Percentiles rank a stretch among this genome's conserved stretches.
phyloP scores from a whole-genome alignment of 2,329 filamentous ascomycete genomes.

The Ophiostoma novo-ulmi region DNA sequence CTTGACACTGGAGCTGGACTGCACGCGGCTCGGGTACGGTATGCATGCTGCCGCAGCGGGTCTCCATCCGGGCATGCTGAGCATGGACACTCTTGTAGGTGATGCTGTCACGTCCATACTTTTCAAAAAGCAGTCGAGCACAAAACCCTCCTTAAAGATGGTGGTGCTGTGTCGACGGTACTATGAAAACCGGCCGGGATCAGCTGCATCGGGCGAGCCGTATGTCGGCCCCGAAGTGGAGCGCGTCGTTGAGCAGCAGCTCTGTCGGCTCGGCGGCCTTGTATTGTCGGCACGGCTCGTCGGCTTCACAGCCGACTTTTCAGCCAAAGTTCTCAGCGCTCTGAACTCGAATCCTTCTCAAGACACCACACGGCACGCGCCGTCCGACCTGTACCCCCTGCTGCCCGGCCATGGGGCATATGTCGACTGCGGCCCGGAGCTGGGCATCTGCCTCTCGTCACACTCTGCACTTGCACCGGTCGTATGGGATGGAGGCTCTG shows the following conservation, averaged over 20 bases:
- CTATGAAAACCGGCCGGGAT: conserved; percentile 21
- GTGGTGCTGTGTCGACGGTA: conserved; percentile 18
- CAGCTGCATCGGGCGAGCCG: conserved; percentile 29
- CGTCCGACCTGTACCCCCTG: conserved; percentile 34
- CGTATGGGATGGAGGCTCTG: not conserved
- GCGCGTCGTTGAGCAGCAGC: conserved; percentile 33
- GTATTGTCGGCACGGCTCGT: conserved; percentile 36
- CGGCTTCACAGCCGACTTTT: conserved; percentile 31
- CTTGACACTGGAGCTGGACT: conserved; percentile 40
- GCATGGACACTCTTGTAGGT: conserved; percentile 31
- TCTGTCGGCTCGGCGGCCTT: conserved; percentile 33
- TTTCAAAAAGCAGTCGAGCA: not conserved
- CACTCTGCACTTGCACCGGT: conserved; percentile 14
- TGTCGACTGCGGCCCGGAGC: conserved; percentile 17
- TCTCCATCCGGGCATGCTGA: conserved; percentile 29
- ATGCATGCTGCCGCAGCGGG: conserved; percentile 28
- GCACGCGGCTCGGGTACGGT: conserved; percentile 38
- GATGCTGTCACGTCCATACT: conserved; percentile 29
- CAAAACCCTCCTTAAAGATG: not conserved
- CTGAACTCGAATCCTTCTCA: not conserved
- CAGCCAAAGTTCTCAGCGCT: not conserved
- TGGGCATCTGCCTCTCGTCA: conserved; percentile 19
- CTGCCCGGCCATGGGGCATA: conserved; percentile 32
- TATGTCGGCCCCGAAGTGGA: conserved; percentile 26
- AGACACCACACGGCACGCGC: conserved; percentile 27